Base-by-base conservation (phyloP, 192 early-diverging fungal genomes). In the Entophlyctis luteolus region DNA sequence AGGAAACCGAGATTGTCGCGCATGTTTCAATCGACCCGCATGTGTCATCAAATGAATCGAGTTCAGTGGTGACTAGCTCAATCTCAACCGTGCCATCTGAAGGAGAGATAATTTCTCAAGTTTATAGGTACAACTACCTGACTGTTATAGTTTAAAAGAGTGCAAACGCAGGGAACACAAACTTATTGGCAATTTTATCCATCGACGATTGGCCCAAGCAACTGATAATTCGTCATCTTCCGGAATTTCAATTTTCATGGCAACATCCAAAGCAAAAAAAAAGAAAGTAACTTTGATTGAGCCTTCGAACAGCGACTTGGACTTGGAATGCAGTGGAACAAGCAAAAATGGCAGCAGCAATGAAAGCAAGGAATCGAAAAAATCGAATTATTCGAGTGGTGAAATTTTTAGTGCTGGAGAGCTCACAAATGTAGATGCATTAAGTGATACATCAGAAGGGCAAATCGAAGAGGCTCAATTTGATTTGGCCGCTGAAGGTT, bases 1-100 rank as follows among this genome's bases (percentile, higher is more conserved):
- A 12, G 8, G 10, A 42, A n/a, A 8, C n/a, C 39, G n/a, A 42
- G 39, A 42, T 8, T n/a, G n/a, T 42, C 39, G 39, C 27, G 23
- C n/a, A 56, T 25, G 14, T 33, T 33, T 56, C 55, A 12, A 45
- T 37, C 5, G 62, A 58, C 0, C 55, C 53, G 27, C 66, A 53
- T 6, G 4, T 20, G 25, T 35, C 45, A 42, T 68, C 71, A n/a
- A 68, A 37, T 46, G 53, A 56, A 6, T 29, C 29, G 12, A 62
- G 36, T 28, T 68, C 66, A 3, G 10, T 68, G 36, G 65, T 55
- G 32, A 27, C 57, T 52, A 68, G 55, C 37, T 68, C 72, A 8
- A 31, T 73, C 23, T 73, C 72, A 20, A 68, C 65, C 14, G 49
- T 68, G 57, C 27, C 62, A 4, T 73, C 72, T 10, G 72, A 73